phyloP scores from a whole-genome alignment of 1,284 basidiomycete genomes.

The Phlebopus sp. region DNA sequence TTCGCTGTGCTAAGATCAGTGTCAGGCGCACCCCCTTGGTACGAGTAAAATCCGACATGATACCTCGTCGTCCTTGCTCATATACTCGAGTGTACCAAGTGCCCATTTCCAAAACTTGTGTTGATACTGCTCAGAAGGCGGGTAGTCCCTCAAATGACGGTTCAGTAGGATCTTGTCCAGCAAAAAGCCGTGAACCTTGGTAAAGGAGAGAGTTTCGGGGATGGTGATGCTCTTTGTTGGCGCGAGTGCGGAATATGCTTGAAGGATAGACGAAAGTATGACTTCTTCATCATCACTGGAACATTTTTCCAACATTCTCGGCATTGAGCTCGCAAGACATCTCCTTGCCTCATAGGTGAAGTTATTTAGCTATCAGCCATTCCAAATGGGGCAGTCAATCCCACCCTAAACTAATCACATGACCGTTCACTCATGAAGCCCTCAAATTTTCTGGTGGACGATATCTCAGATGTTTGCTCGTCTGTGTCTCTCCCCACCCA shows the following conservation, averaged over 20 bases:
- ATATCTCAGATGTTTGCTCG: constrained; percentile 22
- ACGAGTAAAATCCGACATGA: constrained; percentile 10
- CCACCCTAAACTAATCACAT: constrained; percentile 27
- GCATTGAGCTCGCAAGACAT: not conserved
- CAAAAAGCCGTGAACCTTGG: constrained; percentile 50
- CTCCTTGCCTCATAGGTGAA: too few species aligned
- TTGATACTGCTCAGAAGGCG: constrained; percentile 63
- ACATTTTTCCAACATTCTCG: not conserved
- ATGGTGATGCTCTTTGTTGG: constrained; percentile 42
- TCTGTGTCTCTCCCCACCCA: constrained; percentile 14
- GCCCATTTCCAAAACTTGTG: constrained; percentile 69
- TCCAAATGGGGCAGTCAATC: too few species aligned
- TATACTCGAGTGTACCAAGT: constrained; percentile 50
- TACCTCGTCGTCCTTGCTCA: constrained; percentile 41
- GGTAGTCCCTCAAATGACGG: constrained; percentile 51
- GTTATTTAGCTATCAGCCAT: too few species aligned
- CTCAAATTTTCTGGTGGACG: constrained; percentile 17
- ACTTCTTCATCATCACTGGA: constrained; percentile 1
- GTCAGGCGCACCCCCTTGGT: constrained; percentile 1
- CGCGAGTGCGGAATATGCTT: constrained; percentile 53
- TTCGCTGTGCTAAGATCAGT: constrained; percentile 47
- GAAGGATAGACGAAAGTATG: constrained; percentile 41
- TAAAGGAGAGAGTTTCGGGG: constrained; percentile 34
- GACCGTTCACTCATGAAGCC: constrained; percentile 9
- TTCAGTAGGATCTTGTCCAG: constrained; percentile 49